Percentiles rank a stretch among this genome's conserved stretches.
Conservation (phyloP, 2,329 filamentous ascomycete genomes). For the Grosmannia clavigera region DNA sequence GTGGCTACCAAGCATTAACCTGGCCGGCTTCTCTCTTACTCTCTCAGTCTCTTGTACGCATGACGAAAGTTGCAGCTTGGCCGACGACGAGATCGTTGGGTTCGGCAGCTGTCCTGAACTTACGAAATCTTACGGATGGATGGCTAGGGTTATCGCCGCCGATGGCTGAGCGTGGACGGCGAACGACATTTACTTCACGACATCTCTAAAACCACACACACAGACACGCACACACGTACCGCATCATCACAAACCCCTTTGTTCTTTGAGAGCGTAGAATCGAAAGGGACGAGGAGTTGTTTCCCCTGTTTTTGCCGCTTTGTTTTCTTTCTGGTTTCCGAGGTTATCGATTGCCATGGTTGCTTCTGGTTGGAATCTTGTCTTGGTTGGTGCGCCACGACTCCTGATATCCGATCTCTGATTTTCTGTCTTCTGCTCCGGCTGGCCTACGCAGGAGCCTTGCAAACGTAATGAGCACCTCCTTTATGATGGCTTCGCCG, state of each 20-base stretch:
- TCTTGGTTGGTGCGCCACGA: background rate
- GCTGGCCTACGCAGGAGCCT: background rate
- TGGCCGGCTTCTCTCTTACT: background rate
- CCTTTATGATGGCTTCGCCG: background rate
- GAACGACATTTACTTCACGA: background rate
- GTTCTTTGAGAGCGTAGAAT: conserved; percentile 1
- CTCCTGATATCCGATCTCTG: background rate
- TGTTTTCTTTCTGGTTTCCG: background rate
- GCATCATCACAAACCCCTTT: background rate
- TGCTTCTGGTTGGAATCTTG: background rate
- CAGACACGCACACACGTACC: background rate
- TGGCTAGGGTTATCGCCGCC: background rate
- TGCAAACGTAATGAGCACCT: background rate
- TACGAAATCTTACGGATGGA: background rate
- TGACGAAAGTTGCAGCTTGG: background rate
- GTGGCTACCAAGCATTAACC: conserved; percentile 6
- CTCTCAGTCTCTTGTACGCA: background rate
- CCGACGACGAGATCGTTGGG: background rate
- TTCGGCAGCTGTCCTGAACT: background rate
- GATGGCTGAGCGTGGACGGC: background rate
- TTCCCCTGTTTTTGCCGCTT: background rate
- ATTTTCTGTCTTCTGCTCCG: background rate
- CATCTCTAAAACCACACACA: background rate
- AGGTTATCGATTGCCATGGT: background rate
- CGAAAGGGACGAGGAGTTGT: conserved; percentile 5